Percentiles rank a stretch among this genome's conserved stretches.
Conservation (phyloP, 202 grass and related monocot genomes). For the Alloteropsis angusta region DNA sequence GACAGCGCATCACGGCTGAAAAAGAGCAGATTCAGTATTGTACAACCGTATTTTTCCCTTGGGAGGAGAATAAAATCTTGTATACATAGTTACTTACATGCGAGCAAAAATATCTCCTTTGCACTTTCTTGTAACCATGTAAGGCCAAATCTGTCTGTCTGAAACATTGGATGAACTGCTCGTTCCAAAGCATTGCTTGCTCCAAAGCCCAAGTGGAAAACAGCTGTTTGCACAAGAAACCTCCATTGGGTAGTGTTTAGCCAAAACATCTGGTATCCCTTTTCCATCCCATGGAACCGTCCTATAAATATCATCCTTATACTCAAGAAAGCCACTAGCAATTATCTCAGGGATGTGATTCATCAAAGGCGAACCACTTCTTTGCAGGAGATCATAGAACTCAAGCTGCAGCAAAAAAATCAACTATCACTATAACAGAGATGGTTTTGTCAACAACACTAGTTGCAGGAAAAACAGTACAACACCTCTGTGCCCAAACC, state of each 20-base stretch:
- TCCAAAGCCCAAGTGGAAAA: slow-evolving; percentile 89
- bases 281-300: slow-evolving; percentile 88
- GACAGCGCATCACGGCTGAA: slow-evolving; percentile 70
- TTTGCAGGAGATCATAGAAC: slow-evolving; percentile 73
- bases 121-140: slow-evolving; percentile 88
- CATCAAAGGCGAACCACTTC: slow-evolving; percentile 53
- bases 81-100: slow-evolving; percentile 43
- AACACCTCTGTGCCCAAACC: slow-evolving; percentile 85
- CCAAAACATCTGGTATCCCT: slow-evolving; percentile 59
- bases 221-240: slow-evolving; percentile 21
- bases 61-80: neutral
- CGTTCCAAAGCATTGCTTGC: slow-evolving; percentile 55
- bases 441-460: neutral
- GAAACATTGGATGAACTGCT: slow-evolving; percentile 31
- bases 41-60: neutral
- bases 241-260: slow-evolving; percentile 40
- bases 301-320: slow-evolving; percentile 42
- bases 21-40: slow-evolving; percentile 10
- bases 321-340: slow-evolving; percentile 83
- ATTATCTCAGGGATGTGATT: slow-evolving; percentile 77
- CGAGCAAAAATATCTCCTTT: slow-evolving; percentile 88
- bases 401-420: slow-evolving; percentile 53
- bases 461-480: slow-evolving; percentile 1
- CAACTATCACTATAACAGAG: slow-evolving; percentile 16
- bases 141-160: slow-evolving; percentile 66